phyloP scores from a whole-genome alignment of 176 grass and related monocot genomes.

The Bonia amplexicaulis region DNA sequence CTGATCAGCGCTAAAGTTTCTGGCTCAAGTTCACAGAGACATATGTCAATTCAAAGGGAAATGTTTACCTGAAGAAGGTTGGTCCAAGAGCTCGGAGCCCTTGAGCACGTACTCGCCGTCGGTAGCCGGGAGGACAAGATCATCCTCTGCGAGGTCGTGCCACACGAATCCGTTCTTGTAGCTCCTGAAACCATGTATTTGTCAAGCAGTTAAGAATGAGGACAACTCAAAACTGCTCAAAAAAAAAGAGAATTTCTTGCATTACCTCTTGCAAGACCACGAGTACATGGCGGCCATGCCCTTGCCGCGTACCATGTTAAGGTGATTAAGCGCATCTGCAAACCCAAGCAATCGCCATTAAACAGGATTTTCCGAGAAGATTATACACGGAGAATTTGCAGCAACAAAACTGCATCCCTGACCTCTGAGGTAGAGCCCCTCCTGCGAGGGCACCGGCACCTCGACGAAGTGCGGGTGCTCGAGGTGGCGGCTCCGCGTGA shows the following conservation, averaged over 20 bases:
- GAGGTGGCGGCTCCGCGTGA: conserved; percentile 88
- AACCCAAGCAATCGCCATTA: conserved; percentile 1
- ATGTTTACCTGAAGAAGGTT: conserved; percentile 53
- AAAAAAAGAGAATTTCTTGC: neutral
- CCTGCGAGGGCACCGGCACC: conserved; percentile 59
- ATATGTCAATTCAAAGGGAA: neutral
- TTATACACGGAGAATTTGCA: neutral
- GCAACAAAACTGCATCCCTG: neutral
- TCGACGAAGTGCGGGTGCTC: conserved; percentile 99
- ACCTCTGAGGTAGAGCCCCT: conserved; percentile 84
- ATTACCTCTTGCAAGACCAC: conserved; percentile 97
- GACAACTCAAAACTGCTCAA: neutral
- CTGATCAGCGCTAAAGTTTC: neutral
- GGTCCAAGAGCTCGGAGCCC: conserved; percentile 77
- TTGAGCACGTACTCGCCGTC: conserved; percentile 94
- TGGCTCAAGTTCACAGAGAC: neutral
- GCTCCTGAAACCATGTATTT: conserved; percentile 41
- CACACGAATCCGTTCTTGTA: conserved; percentile 99
- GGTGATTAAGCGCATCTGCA: conserved; percentile 75
- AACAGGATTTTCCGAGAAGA: neutral
- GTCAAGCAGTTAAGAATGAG: neutral
- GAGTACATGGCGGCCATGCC: conserved; percentile 83
- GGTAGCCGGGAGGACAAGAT: conserved; percentile 70
- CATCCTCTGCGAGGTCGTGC: conserved; percentile 85
- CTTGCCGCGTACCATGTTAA: conserved; percentile 80